These are phyloP conservation scores for Phialophora expanda DNA, from an alignment of 2,329 filamentous ascomycete species.

Conservation along the genomic window DNA sequence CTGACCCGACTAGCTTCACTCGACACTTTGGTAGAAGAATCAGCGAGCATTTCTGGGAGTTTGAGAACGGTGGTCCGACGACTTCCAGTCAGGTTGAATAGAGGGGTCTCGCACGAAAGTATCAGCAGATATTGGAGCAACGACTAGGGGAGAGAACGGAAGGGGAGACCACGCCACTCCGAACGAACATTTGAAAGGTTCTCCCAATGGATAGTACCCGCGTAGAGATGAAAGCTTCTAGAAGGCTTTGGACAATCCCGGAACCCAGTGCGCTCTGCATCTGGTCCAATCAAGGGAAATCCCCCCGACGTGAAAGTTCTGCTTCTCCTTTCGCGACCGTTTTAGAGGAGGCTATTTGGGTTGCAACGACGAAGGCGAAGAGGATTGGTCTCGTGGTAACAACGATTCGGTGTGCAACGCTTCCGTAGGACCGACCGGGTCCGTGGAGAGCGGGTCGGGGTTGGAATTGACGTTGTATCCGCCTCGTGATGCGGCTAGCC, in stretches of 20 bases:
- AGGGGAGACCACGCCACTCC: neutral
- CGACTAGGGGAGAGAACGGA: neutral
- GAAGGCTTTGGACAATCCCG: neutral
- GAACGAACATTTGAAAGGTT: neutral
- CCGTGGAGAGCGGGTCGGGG: slow-evolving; percentile 8
- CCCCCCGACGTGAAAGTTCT: neutral
- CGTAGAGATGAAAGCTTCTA: neutral
- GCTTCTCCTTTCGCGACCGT: neutral
- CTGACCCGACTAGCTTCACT: neutral
- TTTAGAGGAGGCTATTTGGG: neutral
- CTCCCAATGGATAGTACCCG: neutral
- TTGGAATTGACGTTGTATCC: slow-evolving; percentile 20
- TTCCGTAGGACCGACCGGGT: slow-evolving; percentile 13
- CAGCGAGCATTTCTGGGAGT: neutral
- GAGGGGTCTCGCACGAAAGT: neutral
- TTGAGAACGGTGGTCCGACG: neutral
- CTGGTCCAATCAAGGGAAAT: neutral
- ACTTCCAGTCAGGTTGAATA: neutral
- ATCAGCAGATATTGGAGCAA: neutral
- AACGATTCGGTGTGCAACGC: slow-evolving; percentile 4
- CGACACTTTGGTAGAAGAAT: neutral
- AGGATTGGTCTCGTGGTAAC: neutral
- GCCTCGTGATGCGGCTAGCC: slow-evolving; percentile 21
- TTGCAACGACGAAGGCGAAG: neutral
- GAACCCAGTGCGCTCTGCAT: neutral